These are phyloP conservation scores for Aureobasidium melanogenum DNA, from an alignment of 2,329 filamentous ascomycete species.

Conservation along the genomic window DNA sequence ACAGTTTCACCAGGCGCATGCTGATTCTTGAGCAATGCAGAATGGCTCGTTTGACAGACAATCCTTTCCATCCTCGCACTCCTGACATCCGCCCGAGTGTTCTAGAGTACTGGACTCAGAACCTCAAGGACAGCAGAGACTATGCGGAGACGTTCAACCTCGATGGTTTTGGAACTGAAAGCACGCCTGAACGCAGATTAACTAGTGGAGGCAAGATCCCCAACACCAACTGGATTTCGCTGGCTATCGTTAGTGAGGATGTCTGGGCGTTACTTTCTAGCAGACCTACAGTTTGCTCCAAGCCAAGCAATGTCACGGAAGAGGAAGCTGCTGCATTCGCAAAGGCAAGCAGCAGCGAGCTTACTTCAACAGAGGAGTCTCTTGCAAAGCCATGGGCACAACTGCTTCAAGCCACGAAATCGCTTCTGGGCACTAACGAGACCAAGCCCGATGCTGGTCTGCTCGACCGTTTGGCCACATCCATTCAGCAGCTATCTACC, in stretches of 20 bases:
- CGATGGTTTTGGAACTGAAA: conserved; percentile 14
- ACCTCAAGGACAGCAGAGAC: conserved; percentile 25
- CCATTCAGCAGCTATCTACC: not conserved
- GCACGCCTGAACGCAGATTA: conserved; percentile 11
- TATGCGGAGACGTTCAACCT: conserved; percentile 27
- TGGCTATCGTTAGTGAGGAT: conserved; percentile 15
- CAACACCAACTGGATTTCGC: conserved; percentile 16
- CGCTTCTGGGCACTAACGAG: not conserved
- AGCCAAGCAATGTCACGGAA: conserved; percentile 11
- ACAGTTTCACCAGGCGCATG: conserved; percentile 23
- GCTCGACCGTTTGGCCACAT: not conserved
- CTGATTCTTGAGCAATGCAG: conserved; percentile 26
- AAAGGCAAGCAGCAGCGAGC: not conserved
- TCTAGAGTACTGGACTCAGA: conserved; percentile 21
- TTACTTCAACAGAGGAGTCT: not conserved
- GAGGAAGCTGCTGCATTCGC: conserved; percentile 9
- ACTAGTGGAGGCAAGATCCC: conserved; percentile 15
- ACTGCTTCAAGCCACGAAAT: conserved; percentile 3
- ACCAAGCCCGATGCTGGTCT: conserved; percentile 1
- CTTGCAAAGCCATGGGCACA: conserved; percentile 6
- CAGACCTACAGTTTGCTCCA: conserved; percentile 9
- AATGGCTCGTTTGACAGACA: conserved; percentile 23
- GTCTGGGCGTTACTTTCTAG: conserved; percentile 9
- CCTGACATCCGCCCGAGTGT: conserved; percentile 16
- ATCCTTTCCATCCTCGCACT: conserved; percentile 6